A percentile compares a stretch with the other conserved stretches of the same genome.
Evolutionary conservation across 2,329 filamentous ascomycete genomes (phyloP).

Genomic region (Colletotrichum australisinense): DNA sequence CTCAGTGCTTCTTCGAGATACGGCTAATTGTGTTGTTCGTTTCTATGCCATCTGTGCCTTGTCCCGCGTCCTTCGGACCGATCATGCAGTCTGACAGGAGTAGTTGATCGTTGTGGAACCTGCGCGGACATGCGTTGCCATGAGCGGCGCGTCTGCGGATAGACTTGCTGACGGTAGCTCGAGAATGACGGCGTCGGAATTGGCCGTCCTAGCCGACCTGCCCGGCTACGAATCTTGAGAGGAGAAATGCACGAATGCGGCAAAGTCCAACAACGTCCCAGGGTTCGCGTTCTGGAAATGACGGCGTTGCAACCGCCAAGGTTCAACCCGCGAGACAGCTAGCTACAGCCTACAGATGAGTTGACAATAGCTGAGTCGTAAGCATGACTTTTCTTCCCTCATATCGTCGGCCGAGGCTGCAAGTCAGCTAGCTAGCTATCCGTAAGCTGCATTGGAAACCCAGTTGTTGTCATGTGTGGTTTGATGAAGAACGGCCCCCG

Average conservation of each 20-base stretch:
- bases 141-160: background rate
- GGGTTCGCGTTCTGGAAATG: constrained; percentile 27
- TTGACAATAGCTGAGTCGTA: background rate
- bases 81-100: constrained; percentile 24
- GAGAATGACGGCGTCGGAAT: constrained; percentile 7
- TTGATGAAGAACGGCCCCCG: constrained; percentile 29
- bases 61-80: constrained; percentile 1
- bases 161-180: background rate
- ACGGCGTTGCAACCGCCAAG: constrained; percentile 24
- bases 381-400: background rate
- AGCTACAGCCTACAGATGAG: background rate
- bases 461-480: constrained; percentile 18
- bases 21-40: background rate
- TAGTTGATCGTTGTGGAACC: constrained; percentile 23
- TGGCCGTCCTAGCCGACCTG: background rate
- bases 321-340: constrained; percentile 3
- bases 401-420: background rate
- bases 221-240: background rate
- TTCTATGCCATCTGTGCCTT: background rate
- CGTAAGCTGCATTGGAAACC: constrained; percentile 10
- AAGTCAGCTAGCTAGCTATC: background rate
- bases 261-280: background rate
- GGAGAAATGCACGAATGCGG: background rate
- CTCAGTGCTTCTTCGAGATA: background rate
- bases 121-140: background rate